Evolutionary conservation across 805 yeast genomes (phyloP).

Genomic region (Hanseniaspora valbyensis): DNA sequence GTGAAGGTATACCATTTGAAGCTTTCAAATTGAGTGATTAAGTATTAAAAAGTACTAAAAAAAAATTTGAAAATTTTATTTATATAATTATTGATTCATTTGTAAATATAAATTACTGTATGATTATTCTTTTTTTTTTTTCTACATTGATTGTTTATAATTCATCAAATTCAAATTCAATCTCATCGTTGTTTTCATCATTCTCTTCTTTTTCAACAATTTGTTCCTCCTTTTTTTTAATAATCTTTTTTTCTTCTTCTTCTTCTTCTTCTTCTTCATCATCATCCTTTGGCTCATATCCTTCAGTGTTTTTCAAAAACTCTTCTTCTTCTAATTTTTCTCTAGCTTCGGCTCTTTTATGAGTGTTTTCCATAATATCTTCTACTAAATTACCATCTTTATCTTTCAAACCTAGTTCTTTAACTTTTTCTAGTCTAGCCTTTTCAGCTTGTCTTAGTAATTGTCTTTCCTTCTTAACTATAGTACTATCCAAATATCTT

Average conservation of each 20-base stretch:
- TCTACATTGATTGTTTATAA: constrained; percentile 10
- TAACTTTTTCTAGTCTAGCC: constrained; percentile 24
- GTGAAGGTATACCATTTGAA: constrained; percentile 83
- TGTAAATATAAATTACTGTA: not conserved
- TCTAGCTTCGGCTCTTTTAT: constrained; percentile 25
- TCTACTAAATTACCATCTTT: constrained; percentile 13
- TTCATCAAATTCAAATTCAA: constrained; percentile 16
- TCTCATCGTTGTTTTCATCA: not conserved
- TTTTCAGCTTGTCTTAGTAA: constrained; percentile 22
- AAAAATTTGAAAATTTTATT: not conserved
- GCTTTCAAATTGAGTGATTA: constrained; percentile 61
- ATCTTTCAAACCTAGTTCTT: constrained; percentile 8
- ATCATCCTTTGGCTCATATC: not conserved
- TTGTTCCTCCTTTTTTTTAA: not conserved
- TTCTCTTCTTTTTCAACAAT: not conserved
- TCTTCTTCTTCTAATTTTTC: constrained; percentile 17
- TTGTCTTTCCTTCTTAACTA: constrained; percentile 26
- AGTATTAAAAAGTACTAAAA: no score
- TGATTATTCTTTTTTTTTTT: no score
- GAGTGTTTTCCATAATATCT: constrained; percentile 18
- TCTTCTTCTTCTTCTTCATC: not conserved
- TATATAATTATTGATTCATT: not conserved
- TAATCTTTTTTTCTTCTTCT: no score
- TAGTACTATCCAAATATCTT: constrained; percentile 20
- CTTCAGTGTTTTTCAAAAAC: constrained; percentile 11